A percentile compares a stretch with the other conserved stretches of the same genome.
phyloP scores from a whole-genome alignment of 768 basidiomycete species.

The Dioszegia hungarica region DNA sequence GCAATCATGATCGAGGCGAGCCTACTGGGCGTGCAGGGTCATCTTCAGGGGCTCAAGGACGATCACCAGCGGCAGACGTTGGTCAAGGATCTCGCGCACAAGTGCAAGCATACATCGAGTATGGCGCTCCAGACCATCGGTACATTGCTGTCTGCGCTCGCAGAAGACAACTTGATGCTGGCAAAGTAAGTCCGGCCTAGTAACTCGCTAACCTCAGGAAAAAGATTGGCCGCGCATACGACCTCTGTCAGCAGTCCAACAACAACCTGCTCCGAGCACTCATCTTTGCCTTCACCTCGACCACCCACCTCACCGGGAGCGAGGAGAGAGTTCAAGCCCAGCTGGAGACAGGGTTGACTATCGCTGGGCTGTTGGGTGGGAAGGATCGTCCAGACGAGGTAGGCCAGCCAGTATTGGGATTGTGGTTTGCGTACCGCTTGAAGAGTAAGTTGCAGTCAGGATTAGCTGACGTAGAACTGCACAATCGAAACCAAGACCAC shows the following conservation, averaged over 20 bases:
- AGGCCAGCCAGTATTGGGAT: constrained; percentile 29
- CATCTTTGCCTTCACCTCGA: constrained; percentile 38
- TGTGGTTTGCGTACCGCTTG: constrained; percentile 31
- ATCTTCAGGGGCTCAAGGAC: neutral
- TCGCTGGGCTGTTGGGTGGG: constrained; percentile 30
- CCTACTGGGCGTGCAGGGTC: constrained; percentile 10
- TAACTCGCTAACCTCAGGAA: constrained; percentile 9
- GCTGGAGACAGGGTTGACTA: constrained; percentile 30
- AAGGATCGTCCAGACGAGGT: constrained; percentile 33
- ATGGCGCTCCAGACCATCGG: constrained; percentile 22
- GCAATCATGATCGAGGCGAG: constrained; percentile 25
- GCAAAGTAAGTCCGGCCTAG: constrained; percentile 28
- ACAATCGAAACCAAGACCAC: constrained; percentile 1
- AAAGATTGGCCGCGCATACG: constrained; percentile 29
- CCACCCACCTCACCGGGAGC: constrained; percentile 27
- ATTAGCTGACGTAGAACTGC: neutral
- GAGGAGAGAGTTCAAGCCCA: constrained; percentile 25
- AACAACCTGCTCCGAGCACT: constrained; percentile 28
- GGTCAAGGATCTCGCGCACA: constrained; percentile 12
- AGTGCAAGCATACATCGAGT: constrained; percentile 20
- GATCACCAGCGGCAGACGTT: constrained; percentile 1
- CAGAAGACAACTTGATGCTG: constrained; percentile 19
- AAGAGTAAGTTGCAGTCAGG: constrained; percentile 17
- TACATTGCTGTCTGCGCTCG: constrained; percentile 26
- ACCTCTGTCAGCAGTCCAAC: constrained; percentile 20